These are phyloP conservation scores for Aspergillus affinis DNA, from an alignment of 495 filamentous ascomycete genomes.

Conservation along the genomic window DNA sequence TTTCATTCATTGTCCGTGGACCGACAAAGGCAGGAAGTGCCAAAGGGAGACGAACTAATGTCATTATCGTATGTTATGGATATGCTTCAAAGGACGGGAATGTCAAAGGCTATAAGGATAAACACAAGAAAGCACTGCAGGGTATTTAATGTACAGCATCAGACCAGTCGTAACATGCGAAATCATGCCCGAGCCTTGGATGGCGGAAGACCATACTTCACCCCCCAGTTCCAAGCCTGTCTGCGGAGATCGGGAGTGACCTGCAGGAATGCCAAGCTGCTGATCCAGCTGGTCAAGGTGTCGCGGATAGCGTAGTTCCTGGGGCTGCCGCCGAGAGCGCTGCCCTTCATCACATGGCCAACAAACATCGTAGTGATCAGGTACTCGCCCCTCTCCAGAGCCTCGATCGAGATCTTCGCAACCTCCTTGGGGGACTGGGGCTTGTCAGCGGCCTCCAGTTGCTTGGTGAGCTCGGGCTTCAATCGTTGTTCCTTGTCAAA, in stretches of 20 bases:
- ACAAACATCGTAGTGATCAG: constrained; percentile 67
- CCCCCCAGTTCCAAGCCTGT: constrained; percentile 47
- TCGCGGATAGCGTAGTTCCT: constrained; percentile 42
- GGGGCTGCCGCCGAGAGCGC: constrained; percentile 43
- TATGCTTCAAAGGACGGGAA: constrained; percentile 13
- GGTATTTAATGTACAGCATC: constrained; percentile 24
- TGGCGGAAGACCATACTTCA: constrained; percentile 39
- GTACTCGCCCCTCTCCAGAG: constrained; percentile 78
- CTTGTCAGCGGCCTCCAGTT: constrained; percentile 79
- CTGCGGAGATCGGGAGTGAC: constrained; percentile 44
- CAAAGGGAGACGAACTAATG: neutral
- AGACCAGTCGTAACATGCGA: constrained; percentile 13
- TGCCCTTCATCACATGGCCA: constrained; percentile 65
- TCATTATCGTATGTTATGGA: neutral
- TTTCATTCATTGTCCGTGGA: neutral
- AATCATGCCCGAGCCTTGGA: constrained; percentile 5
- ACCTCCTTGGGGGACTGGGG: constrained; percentile 76
- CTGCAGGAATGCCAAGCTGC: constrained; percentile 42
- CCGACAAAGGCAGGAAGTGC: neutral
- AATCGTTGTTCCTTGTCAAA: constrained; percentile 73
- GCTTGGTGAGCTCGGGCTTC: constrained; percentile 79
- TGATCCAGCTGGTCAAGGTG: constrained; percentile 45
- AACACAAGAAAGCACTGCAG: constrained; percentile 15
- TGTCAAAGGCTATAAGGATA: constrained; percentile 14
- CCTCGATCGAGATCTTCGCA: constrained; percentile 64